Evolutionary conservation across 164 flowering plant species (phyloP), one percentile per base, ranked within the genome.

Genomic region (Taxillus chinensis): DNA sequence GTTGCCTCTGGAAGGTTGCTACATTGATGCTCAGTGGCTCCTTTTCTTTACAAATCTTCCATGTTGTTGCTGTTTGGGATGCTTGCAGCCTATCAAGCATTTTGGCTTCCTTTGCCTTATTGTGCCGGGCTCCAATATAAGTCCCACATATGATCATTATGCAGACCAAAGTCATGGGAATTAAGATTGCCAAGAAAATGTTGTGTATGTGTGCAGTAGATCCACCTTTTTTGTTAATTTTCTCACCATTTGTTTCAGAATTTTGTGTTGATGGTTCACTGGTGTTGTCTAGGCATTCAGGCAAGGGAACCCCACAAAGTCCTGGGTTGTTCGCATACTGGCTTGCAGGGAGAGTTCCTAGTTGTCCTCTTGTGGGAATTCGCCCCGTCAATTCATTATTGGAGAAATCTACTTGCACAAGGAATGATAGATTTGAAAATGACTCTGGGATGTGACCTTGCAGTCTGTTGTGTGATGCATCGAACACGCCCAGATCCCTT

Each of bases 261-360:
- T 74, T 62, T 16, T 55, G 52, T 14, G 75, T 27, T 0, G 71
- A n/a, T 0, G 78, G 63, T 49, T 70, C 53, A 62, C 50, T 63
- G 39, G 61, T 72, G 6, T 60, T 69, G 27, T 50, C 66, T 57
- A 59, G 67, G 65, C 96, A 92, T 55, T 80, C 83, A 3, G 85
- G 82, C 65, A 92, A 73, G 6, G 98, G 98, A 53, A 90, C 86
- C 2, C 98, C 96, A 52, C 98, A 92, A n/a, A 92, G 86, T 8
- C 96, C 98, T 2, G 96, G 87, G 62, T 92, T 92, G 64, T 87
- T 73, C 5, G 81, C 88, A 61, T 78, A 89, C 67, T 87, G 95
- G 52, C 63, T 75, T 5, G 88, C 93, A 0, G 98, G 98, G 17
- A 92, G 87, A 2, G 98, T 89, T 53, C 88, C 86, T 7, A 92